Conservation (phyloP, 306 rosid genomes). For the Vigna hirtella region DNA sequence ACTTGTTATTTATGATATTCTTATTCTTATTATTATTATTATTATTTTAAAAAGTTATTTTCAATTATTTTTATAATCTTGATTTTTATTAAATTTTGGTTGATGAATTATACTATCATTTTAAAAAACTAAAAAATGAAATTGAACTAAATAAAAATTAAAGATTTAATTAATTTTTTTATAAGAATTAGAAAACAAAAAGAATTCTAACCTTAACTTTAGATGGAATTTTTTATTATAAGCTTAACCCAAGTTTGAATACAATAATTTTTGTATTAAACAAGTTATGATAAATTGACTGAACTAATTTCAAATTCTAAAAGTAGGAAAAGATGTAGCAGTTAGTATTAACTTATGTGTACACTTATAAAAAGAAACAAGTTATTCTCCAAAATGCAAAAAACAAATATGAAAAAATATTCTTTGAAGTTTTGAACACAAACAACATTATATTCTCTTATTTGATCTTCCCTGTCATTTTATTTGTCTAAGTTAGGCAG, state of each 20-base stretch:
- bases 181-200: too few species aligned
- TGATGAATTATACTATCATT: background rate
- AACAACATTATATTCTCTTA: background rate
- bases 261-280: background rate
- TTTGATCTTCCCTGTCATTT: background rate
- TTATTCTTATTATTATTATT: too few species aligned
- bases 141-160: too few species aligned
- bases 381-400: background rate
- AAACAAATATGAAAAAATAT: background rate
- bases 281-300: background rate
- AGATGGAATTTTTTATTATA: background rate
- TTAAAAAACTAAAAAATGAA: too few species aligned
- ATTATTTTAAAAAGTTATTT: too few species aligned
- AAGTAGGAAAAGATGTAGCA: background rate
- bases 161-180: too few species aligned
- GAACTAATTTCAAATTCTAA: background rate
- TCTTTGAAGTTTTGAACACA: conserved; percentile 12
- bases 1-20: background rate
- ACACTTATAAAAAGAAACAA: background rate
- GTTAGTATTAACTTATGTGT: too few species aligned
- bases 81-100: background rate
- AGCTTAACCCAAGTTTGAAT: background rate
- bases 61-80: background rate
- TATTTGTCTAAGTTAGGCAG: conserved; percentile 10
- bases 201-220: too few species aligned